Evolutionary conservation across 208 protist species (phyloP).

Genomic region (Acanthamoeba culbertsoni): DNA sequence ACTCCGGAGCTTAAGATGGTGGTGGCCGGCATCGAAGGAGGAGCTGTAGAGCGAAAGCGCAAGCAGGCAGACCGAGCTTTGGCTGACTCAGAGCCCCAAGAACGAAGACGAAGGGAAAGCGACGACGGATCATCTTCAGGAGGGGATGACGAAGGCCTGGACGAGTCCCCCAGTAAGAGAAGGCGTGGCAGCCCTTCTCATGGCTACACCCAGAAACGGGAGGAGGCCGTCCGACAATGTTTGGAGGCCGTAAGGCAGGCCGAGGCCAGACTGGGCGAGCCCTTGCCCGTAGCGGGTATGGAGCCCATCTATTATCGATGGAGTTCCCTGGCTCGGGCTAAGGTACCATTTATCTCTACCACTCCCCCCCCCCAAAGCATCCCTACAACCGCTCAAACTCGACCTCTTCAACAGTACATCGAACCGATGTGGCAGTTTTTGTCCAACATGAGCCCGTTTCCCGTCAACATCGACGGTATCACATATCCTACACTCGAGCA

Average conservation of each 20-base stretch:
- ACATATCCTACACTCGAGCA: constrained; percentile 25
- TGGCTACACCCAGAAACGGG: background rate
- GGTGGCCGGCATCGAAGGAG: background rate
- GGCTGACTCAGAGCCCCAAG: background rate
- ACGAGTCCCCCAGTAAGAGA: background rate
- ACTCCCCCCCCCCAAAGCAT: background rate
- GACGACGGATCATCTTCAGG: background rate
- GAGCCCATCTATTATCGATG: constrained; percentile 37
- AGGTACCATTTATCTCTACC: background rate
- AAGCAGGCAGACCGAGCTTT: background rate
- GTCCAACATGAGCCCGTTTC: constrained; percentile 31
- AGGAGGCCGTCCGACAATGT: background rate
- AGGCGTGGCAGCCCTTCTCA: background rate
- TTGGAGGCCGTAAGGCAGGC: background rate
- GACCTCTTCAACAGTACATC: background rate
- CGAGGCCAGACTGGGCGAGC: background rate
- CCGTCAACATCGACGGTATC: constrained; percentile 3
- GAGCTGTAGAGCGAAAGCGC: background rate
- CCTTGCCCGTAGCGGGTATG: background rate
- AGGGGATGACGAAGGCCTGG: background rate
- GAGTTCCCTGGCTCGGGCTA: constrained; percentile 29
- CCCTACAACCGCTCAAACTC: background rate
- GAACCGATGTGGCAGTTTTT: constrained; percentile 29
- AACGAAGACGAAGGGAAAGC: background rate
- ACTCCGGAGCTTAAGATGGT: constrained; percentile 22